Percentiles rank a stretch among this genome's conserved stretches.
Conservation (phyloP, 2,329 filamentous ascomycete genomes). For the Aspergillus calidoustus region DNA sequence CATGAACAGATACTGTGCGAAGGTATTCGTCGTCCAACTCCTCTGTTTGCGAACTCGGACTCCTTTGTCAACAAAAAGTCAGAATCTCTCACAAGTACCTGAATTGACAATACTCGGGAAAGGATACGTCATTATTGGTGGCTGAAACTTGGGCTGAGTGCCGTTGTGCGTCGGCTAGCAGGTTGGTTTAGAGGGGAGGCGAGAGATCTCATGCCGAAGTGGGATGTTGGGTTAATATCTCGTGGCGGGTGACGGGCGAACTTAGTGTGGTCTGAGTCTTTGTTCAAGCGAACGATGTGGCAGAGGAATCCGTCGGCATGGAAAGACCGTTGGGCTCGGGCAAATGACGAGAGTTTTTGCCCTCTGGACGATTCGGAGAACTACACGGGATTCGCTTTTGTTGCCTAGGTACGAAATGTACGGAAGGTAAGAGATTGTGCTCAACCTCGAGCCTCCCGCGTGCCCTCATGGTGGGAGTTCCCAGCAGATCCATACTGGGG, state of each 20-base stretch:
- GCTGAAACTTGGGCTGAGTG: constrained; percentile 1
- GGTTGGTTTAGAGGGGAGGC: constrained; percentile 8
- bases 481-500: constrained; percentile 22
- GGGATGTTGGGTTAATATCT: constrained; percentile 15
- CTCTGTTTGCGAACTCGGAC: constrained; percentile 51
- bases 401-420: constrained; percentile 32
- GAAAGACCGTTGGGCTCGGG: constrained; percentile 28
- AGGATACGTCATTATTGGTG: constrained; percentile 38
- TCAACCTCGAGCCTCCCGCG: constrained; percentile 24
- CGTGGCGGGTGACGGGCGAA: constrained; percentile 21
- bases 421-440: constrained; percentile 29
- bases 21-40: constrained; percentile 62
- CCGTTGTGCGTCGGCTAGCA: constrained; percentile 5
- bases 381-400: constrained; percentile 34
- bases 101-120: constrained; percentile 2
- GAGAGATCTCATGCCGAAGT: constrained; percentile 7
- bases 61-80: constrained; percentile 38
- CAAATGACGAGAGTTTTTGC: constrained; percentile 29
- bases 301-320: constrained; percentile 22
- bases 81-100: constrained; percentile 26
- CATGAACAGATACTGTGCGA: constrained; percentile 64
- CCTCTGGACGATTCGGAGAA: constrained; percentile 28
- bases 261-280: constrained; percentile 27
- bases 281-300: constrained; percentile 34
- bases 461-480: constrained; percentile 20